Evolutionary conservation across 2,329 filamentous ascomycete species (phyloP), one percentile per base, ranked within the genome.

Genomic region (Bipolaris sorokiniana): DNA sequence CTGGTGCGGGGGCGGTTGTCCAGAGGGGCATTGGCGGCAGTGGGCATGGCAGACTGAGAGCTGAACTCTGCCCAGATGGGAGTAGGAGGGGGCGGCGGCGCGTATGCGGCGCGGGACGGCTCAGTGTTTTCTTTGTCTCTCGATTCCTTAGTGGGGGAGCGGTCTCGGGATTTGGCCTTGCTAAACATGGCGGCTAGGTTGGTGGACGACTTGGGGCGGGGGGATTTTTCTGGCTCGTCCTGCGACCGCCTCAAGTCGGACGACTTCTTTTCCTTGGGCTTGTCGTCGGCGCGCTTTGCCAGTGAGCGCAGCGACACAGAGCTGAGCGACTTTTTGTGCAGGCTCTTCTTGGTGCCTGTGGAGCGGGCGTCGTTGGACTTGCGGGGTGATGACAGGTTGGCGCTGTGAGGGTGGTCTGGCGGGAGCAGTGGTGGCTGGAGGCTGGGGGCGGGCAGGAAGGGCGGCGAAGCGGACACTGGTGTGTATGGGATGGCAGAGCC

Each of bases 91-190:
- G 77, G 64, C 7, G 71, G 71, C 3, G 40, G 40, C 5, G 79
- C 77, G 38, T 79, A 77, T 11, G 79, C 72, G 3, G 80, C 81
- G 56, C 80, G 77, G 1, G 82, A 79, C 3, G 90, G 91, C 31
- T 85, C 88, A 51, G 83, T 84, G 73, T 97, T 97, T 76, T 97
- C 92, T 77, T 96, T 96, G 74, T 94, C 88, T 68, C 85, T 88
- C 26, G 78, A 75, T 36, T 59, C 61, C 51, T 70, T 70, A 37
- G 51, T 55, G 37, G 79, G 81, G 22, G 80, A 76, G 51, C 82
- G 78, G 51, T 83, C 79, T 69, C 88, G 91, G 51, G 88, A 83
- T 9, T 89, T 92, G 57, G 88, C 86, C 54, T 89, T 88, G 54
- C 87, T 87, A 49, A 97, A 84, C 52, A 97, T 84, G 4, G 84